Evolutionary conservation across 192 early-diverging fungal species (phyloP), one percentile per base, ranked within the genome.

Genomic region (Coemansia sp.): DNA sequence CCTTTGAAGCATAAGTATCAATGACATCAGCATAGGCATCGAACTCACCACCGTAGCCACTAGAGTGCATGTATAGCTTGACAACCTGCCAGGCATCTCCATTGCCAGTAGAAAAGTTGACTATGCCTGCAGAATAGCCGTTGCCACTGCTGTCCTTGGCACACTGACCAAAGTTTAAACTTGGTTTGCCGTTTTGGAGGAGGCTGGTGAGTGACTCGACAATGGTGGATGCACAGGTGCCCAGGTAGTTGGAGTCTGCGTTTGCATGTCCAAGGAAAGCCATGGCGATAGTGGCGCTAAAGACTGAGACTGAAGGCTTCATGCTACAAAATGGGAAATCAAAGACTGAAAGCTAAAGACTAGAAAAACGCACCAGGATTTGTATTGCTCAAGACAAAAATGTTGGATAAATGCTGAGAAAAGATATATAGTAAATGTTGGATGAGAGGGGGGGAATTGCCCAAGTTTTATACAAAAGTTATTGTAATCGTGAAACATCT

Each of bases 141-240:
- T 49, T 38, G 1, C 53, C 64, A 20, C 63, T 38, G 20, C 15
- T 39, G 12, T 55, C 49, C 23, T 65, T 55, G 38, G 8, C 3
- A 35, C 65, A 67, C 26, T 52, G 49, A 15, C 20, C 49, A 52
- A 52, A 55, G 23, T 55, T 55, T 6, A 20, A 6, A 46, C 61
- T 62, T 45, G 33, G 24, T 26, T 55, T 7, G 2, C 52, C 52
- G 30, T 6, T 55, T 33, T 55, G 52, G 21, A 55, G 52, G 23
- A 55, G 52, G 15, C 30, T 55, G 52, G 10, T 55, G 0, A 55
- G 21, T 2, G 52, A 30, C 23, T 55, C 52, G 16, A 16, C 21
- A 55, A 55, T 10, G 4, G 1, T n/a, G 15, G 52, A 30, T 14
- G 26, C 52, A 55, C 52, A 55, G 24, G 21, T 26, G 52, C 23